phyloP scores from a whole-genome alignment of 192 early-diverging fungal species.

The Coemansia brasiliensis region DNA sequence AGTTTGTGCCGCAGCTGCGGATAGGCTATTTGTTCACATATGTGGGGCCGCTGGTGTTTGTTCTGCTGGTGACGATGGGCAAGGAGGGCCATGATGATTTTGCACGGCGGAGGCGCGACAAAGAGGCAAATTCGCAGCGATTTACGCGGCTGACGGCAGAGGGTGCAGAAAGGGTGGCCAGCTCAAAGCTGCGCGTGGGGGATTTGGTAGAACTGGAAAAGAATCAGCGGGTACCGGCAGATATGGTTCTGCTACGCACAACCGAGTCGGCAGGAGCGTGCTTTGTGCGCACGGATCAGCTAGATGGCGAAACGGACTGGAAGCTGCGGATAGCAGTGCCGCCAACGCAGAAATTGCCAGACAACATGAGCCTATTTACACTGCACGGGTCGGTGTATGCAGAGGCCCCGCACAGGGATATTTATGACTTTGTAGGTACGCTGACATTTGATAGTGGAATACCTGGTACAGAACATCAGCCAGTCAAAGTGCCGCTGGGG shows the following conservation, averaged over 20 bases:
- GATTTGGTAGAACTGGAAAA: slow-evolving; percentile 82
- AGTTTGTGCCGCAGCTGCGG: slow-evolving; percentile 82
- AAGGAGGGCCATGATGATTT: slow-evolving; percentile 93
- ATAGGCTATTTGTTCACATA: slow-evolving; percentile 88
- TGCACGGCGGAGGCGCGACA: slow-evolving; percentile 74
- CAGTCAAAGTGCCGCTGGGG: slow-evolving; percentile 62
- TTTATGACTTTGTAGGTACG: slow-evolving; percentile 86
- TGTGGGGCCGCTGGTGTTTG: slow-evolving; percentile 91
- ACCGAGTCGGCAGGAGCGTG: slow-evolving; percentile 80
- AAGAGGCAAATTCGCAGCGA: slow-evolving; percentile 86
- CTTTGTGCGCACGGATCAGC: slow-evolving; percentile 95
- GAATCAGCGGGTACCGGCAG: slow-evolving; percentile 89
- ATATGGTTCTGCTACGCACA: slow-evolving; percentile 84
- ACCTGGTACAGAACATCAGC: neutral
- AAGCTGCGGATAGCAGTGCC: slow-evolving; percentile 88
- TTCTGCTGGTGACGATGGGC: slow-evolving; percentile 83
- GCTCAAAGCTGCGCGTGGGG: slow-evolving; percentile 86
- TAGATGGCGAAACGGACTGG: slow-evolving; percentile 98
- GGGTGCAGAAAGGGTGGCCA: slow-evolving; percentile 65
- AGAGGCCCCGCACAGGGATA: slow-evolving; percentile 90
- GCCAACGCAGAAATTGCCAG: slow-evolving; percentile 70
- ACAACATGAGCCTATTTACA: slow-evolving; percentile 61
- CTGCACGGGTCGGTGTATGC: slow-evolving; percentile 79
- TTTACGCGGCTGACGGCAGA: slow-evolving; percentile 66
- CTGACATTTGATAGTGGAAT: slow-evolving; percentile 49